Evolutionary conservation across 2,329 filamentous ascomycete genomes (phyloP), one percentile per base, ranked within the genome.

Genomic region (Ophiostoma australiae): DNA sequence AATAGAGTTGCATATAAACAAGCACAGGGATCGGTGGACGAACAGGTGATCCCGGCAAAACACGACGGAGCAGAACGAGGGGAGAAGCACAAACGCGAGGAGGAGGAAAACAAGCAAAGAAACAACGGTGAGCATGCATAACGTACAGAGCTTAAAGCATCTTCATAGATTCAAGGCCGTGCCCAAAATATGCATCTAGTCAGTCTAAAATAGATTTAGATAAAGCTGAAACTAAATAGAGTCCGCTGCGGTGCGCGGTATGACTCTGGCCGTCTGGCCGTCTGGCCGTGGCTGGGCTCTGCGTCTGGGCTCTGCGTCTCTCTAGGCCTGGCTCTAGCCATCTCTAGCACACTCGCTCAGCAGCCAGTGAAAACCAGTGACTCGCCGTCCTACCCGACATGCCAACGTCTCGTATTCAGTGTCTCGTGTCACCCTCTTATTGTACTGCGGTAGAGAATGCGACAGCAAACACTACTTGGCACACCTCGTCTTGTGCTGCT

Each of bases 401-500:
- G 58, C 58, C 58, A 63, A 63, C 58, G 58, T 66, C 35, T 66
- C 63, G 63, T 66, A 37, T 37, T 39, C 63, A 66, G 31, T 58
- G 3, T 13, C 63, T 48, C 17, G 44, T 48, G 17, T 4, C 44
- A 48, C 44, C 44, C 23, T 61, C 17, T 8, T n/a, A 1, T 37
- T 33, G 8, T 37, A 35, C 31, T 39, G 27, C 27, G 1, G 27
- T 31, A 31, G 27, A 31, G 27, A 31, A 31, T 31, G 37, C 10
- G 3, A 39, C 37, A 39, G 37, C 3, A 39, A 39, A 39, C 37
- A 39, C 37, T 39, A 39, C 58, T 15, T 76, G 74, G 68, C 83
- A 85, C 73, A 82, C 81, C 72, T 77, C 27, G 27, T 78, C 52
- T 80, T 77, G 75, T 88, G 85, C 75, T 79, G 82, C 74, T 81